Evolutionary conservation across 345 rosid genomes (phyloP), one percentile per base, ranked within the genome.

Genomic region (Boechera retrofracta): DNA sequence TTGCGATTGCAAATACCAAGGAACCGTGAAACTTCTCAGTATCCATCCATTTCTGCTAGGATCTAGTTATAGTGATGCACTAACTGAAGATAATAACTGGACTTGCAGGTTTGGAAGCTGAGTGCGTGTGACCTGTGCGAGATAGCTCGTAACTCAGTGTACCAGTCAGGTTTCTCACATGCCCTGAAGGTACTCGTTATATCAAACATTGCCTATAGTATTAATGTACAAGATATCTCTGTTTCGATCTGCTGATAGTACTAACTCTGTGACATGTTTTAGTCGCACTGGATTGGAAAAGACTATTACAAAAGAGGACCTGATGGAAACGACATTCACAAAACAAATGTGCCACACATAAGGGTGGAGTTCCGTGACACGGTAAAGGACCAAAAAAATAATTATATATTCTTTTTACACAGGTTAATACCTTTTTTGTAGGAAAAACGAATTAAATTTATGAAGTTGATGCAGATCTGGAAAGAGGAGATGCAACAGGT

Each of bases 71-170:
- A 38, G 9, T 51, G 51, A 57, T 73, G 56, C 33, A 21, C 4
- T 35, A 9, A 63, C 24, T 52, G 5, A 63, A 53, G 33, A 31
- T 64, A 31, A 65, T 28, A 57, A 64, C 15, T 62, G 59, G 18
- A 36, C 39, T 56, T 68, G 31, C 84, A 94, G 99, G 96, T 92
- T 36, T 92, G 99, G 98, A 95, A 95, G 85, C 83, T 92, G 88
- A 95, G 99, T 85, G 80, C 99, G 7, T 92, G 98, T 77, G 99
- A 95, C 84, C 81, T 95, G 21, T 95, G 98, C 12, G 99, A 95
- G 88, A 92, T 95, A 82, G 99, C 99, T 28, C 94, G 98, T 57
- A 93, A 96, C 82, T 96, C 99, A n/a, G 99, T 96, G 58, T 88
- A 83, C 80, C 98, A 96, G 81, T 96, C 98, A 57, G 98, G 99